Conservation (phyloP, 331 rosid species). For the Rhamnella rubrinervis region DNA sequence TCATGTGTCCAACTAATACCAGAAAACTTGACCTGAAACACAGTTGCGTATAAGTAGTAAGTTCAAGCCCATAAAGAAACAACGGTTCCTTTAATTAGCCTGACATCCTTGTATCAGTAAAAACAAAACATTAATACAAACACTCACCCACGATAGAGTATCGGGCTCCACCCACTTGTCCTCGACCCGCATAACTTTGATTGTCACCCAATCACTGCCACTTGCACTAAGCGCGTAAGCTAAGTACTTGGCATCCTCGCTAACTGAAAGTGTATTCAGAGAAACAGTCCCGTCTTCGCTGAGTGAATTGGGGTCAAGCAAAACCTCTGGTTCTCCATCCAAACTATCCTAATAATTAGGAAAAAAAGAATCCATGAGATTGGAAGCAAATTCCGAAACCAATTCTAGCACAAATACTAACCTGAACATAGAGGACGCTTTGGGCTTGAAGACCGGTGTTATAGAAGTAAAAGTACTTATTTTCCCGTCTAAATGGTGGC, state of each 20-base stretch:
- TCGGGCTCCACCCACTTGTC: conserved; percentile 64
- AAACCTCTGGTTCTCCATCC: conserved; percentile 76
- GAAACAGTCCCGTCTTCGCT: conserved; percentile 93
- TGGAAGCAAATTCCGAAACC: not conserved
- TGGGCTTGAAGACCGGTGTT: conserved; percentile 93
- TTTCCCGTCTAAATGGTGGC: conserved; percentile 60
- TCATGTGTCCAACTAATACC: conserved; percentile 86
- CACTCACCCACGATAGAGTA: conserved; percentile 78
- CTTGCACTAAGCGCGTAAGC: conserved; percentile 87
- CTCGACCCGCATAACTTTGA: conserved; percentile 65
- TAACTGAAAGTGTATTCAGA: conserved; percentile 49
- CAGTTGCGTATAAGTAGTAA: not conserved
- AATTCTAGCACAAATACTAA: conserved; percentile 27
- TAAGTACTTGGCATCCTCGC: conserved; percentile 77
- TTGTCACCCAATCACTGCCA: conserved; percentile 94
- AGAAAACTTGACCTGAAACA: conserved; percentile 87
- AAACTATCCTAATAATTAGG: conserved; percentile 59
- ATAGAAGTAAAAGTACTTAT: conserved; percentile 76
- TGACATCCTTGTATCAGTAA: not conserved
- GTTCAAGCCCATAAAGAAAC: not conserved
- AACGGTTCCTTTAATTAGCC: not conserved
- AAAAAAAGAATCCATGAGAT: not conserved
- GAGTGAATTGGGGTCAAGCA: conserved; percentile 81
- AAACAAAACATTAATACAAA: not conserved
- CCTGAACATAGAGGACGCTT: conserved; percentile 76